Percentiles rank a stretch among this genome's conserved stretches.
Evolutionary conservation across 2,329 filamentous ascomycete species (phyloP).

Genomic region (Colletotrichum truncatum): DNA sequence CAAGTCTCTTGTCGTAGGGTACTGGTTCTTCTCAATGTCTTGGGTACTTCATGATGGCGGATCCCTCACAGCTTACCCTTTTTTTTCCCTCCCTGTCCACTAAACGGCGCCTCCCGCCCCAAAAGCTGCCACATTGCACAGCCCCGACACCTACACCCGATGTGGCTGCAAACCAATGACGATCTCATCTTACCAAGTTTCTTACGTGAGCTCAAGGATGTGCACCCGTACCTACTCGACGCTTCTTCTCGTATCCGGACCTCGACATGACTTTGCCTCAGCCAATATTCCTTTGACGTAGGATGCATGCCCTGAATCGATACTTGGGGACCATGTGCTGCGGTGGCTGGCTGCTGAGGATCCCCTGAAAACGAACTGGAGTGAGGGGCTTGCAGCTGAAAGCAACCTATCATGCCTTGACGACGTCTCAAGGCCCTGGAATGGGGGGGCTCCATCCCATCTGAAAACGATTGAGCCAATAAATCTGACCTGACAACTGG

Average conservation of each 20-base stretch:
- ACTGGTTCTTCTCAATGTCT: neutral
- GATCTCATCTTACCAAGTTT: neutral
- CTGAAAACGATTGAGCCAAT: conserved; percentile 24
- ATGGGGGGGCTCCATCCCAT: conserved; percentile 21
- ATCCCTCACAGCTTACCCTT: neutral
- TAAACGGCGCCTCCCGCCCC: conserved; percentile 4
- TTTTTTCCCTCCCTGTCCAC: neutral
- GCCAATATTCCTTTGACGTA: neutral
- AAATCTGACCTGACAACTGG: conserved; percentile 19
- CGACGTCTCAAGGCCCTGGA: conserved; percentile 19
- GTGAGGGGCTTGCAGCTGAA: conserved; percentile 23
- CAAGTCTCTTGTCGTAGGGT: no score
- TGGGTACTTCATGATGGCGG: neutral
- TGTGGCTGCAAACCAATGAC: neutral
- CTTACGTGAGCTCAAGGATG: conserved; percentile 23
- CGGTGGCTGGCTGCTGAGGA: conserved; percentile 16
- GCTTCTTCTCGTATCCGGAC: conserved; percentile 19
- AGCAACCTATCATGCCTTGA: conserved; percentile 26
- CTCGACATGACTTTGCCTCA: neutral
- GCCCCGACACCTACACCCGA: conserved; percentile 1
- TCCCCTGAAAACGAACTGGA: conserved; percentile 20
- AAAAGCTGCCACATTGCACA: conserved; percentile 17
- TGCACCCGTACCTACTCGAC: neutral
- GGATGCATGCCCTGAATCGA: neutral
- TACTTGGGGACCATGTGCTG: conserved; percentile 1